These are phyloP conservation scores for Rubroboletus pulcherrimus DNA, from an alignment of 768 basidiomycete genomes.

Conservation along the genomic window DNA sequence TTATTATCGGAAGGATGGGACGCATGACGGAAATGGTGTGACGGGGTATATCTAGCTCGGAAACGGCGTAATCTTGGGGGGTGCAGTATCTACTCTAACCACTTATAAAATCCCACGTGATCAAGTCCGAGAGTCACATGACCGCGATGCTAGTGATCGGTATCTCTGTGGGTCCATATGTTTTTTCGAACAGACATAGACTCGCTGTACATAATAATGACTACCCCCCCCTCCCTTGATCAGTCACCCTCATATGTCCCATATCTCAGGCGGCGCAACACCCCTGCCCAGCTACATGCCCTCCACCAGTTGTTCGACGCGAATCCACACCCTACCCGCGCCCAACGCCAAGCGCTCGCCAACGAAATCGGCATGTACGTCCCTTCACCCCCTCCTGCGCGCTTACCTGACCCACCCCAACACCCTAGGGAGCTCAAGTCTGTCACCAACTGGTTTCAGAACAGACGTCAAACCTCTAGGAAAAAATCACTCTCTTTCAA, in stretches of 20 bases:
- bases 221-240: not conserved
- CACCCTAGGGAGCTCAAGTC: slow-evolving; percentile 57
- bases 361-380: slow-evolving; percentile 37
- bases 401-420: slow-evolving; percentile 5
- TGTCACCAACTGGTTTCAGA: slow-evolving; percentile 81
- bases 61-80: slow-evolving; percentile 6
- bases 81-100: slow-evolving; percentile 4
- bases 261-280: slow-evolving; percentile 30
- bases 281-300: slow-evolving; percentile 32
- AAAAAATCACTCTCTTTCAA: slow-evolving; percentile 19
- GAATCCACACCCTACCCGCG: slow-evolving; percentile 39
- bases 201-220: slow-evolving; percentile 8
- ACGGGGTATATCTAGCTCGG: slow-evolving; percentile 1
- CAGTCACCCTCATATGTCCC: slow-evolving; percentile 18
- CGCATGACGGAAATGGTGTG: not conserved
- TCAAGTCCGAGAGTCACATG: slow-evolving; percentile 21
- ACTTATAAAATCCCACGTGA: slow-evolving; percentile 14
- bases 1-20: slow-evolving; percentile 25
- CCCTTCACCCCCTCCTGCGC: not conserved
- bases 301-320: slow-evolving; percentile 35
- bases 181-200: not conserved
- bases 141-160: slow-evolving; percentile 21
- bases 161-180: slow-evolving; percentile 13
- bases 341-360: slow-evolving; percentile 40
- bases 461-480: slow-evolving; percentile 58